These are phyloP conservation scores for Rhodamnia rubescens DNA, from an alignment of 345 rosid species.

Conservation along the genomic window DNA sequence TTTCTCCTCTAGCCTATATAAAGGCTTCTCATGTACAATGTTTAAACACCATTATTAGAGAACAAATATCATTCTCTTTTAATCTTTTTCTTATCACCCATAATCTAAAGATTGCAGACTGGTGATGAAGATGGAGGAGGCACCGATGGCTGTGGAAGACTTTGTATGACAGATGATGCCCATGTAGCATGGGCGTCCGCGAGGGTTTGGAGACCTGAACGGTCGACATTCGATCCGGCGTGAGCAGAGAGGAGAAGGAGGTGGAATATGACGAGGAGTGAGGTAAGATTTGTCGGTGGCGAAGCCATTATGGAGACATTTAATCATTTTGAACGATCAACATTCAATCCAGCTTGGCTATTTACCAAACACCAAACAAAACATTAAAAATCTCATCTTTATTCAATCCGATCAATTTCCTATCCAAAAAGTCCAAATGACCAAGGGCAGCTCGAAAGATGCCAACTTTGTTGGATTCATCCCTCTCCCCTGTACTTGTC, in stretches of 20 bases:
- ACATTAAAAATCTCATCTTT: background rate
- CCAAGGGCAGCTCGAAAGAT: background rate
- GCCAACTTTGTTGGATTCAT: too few relatives aligned
- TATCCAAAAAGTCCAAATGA: background rate
- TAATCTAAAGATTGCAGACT: background rate
- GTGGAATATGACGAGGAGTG: background rate
- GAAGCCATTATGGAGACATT: background rate
- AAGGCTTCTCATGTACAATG: too few relatives aligned
- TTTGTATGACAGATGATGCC: background rate
- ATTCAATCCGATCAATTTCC: background rate
- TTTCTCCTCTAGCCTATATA: too few relatives aligned
- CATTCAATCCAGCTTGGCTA: background rate
- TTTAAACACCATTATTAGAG: too few relatives aligned
- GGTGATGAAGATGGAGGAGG: background rate
- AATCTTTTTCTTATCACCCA: too few relatives aligned
- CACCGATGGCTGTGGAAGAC: background rate
- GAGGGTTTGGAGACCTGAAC: background rate
- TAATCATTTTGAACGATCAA: background rate
- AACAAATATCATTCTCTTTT: too few relatives aligned
- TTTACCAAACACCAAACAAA: background rate
- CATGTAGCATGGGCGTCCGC: background rate
- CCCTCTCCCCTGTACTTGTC: too few relatives aligned
- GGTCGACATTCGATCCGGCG: background rate
- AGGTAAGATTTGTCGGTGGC: background rate
- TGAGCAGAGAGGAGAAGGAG: background rate